Evolutionary conservation across 202 grass and related monocot species (phyloP).

Genomic region (Alloteropsis angusta): DNA sequence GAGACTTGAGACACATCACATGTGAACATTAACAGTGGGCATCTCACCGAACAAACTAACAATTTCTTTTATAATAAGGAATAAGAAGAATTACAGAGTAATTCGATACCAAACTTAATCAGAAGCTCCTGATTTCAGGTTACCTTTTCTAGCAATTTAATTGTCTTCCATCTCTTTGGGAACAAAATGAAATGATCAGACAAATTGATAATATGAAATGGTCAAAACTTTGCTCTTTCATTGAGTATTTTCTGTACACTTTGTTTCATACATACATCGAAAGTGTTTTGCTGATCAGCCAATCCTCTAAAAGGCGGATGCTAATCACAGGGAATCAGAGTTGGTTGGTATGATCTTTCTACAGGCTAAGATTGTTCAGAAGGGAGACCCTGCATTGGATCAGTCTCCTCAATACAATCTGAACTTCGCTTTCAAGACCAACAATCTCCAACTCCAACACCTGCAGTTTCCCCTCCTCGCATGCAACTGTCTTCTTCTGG

Average conservation of each 20-base stretch:
- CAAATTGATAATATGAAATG: neutral
- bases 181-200: neutral
- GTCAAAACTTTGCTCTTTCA: slow-evolving; percentile 4
- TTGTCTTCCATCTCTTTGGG: neutral
- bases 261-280: slow-evolving; percentile 1
- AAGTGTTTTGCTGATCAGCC: neutral
- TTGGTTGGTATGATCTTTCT: neutral
- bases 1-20: neutral
- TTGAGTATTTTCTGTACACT: slow-evolving; percentile 9
- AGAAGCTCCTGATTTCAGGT: neutral
- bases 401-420: neutral
- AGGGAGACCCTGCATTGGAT: neutral
- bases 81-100: neutral
- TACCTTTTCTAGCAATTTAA: neutral
- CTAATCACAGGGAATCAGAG: slow-evolving; percentile 6
- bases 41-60: neutral
- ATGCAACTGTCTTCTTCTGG: neutral
- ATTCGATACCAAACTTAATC: neutral
- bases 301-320: slow-evolving; percentile 23
- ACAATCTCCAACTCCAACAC: neutral
- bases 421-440: neutral
- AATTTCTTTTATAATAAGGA: neutral
- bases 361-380: neutral
- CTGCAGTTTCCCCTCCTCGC: neutral
- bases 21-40: neutral